Conservation (phyloP, 768 basidiomycete species). For the Mycena epipterygia region DNA sequence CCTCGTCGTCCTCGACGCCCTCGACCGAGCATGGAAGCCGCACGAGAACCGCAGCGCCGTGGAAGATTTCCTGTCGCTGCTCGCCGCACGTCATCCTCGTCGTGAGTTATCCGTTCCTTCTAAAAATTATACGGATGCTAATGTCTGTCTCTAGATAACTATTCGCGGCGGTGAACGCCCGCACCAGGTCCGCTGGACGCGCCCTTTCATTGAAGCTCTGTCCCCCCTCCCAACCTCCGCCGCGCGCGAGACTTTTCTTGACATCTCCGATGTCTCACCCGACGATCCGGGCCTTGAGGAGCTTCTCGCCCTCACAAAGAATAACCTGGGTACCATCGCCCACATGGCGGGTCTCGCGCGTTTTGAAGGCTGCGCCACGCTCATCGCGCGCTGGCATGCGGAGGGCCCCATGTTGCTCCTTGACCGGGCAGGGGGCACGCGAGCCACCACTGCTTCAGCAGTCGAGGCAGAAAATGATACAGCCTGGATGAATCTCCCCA, state of each 20-base stretch:
- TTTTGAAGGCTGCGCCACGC: conserved; percentile 32
- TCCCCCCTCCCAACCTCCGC: conserved; percentile 14
- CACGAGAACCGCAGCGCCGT: conserved; percentile 25
- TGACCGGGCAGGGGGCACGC: conserved; percentile 2
- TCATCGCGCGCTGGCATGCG: conserved; percentile 25
- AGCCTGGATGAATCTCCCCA: too few species aligned
- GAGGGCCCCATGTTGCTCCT: conserved; percentile 22
- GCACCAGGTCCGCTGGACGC: conserved; percentile 34
- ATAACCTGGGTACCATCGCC: background rate
- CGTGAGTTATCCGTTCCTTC: background rate
- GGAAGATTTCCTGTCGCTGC: conserved; percentile 30
- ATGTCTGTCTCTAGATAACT: conserved; percentile 14
- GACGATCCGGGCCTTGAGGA: conserved; percentile 15
- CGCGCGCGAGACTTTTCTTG: conserved; percentile 30
- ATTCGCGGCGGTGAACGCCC: conserved; percentile 29
- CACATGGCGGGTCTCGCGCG: conserved; percentile 26
- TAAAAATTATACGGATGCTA: background rate
- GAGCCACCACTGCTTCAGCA: too few species aligned
- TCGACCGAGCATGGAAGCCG: conserved; percentile 29
- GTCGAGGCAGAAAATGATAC: too few species aligned
- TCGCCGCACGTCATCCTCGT: conserved; percentile 30
- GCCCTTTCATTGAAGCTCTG: conserved; percentile 27
- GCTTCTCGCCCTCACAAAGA: conserved; percentile 26
- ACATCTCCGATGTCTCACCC: conserved; percentile 32
- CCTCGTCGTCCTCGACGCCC: conserved; percentile 28